Percentiles rank a stretch among this genome's conserved stretches.
These are phyloP conservation scores for Senecio squalidus DNA, from an alignment of 140 eudicot genomes.

Conservation along the genomic window DNA sequence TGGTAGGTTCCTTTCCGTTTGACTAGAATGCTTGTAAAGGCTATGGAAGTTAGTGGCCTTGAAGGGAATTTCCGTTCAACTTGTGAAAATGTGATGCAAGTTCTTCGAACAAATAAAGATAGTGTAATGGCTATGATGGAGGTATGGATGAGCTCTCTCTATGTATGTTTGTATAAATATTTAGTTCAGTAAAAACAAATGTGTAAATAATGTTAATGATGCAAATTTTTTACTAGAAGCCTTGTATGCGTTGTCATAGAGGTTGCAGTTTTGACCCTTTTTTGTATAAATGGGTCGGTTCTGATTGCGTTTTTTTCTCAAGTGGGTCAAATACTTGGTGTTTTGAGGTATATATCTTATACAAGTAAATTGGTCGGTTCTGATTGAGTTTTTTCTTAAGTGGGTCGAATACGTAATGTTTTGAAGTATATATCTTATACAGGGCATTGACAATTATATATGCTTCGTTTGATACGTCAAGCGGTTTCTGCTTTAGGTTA, in stretches of 20 bases:
- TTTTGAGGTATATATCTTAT: too few relatives aligned
- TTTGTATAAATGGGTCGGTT: not conserved
- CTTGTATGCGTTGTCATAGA: not conserved
- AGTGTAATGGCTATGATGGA: constrained; percentile 99
- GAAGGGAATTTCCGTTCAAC: constrained; percentile 98
- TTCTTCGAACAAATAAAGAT: constrained; percentile 82
- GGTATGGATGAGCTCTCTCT: constrained; percentile 36
- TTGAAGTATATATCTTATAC: too few relatives aligned
- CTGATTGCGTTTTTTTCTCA: not conserved
- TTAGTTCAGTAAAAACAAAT: not conserved
- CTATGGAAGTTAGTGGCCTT: constrained; percentile 98
- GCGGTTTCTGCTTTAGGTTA: not conserved
- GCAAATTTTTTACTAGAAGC: not conserved
- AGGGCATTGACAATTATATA: too few relatives aligned
- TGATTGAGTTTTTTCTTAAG: too few relatives aligned
- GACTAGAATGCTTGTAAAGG: constrained; percentile 99
- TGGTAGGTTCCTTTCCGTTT: constrained; percentile 94
- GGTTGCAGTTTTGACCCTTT: not conserved
- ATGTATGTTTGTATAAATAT: not conserved
- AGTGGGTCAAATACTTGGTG: too few relatives aligned
- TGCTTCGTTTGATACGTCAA: too few relatives aligned
- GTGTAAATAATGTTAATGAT: not conserved
- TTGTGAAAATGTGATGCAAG: constrained; percentile 99
- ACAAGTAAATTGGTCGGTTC: too few relatives aligned
- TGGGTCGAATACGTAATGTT: too few relatives aligned